Conservation (phyloP, 2,329 filamentous ascomycete species). For the Ophiostoma populinum region DNA sequence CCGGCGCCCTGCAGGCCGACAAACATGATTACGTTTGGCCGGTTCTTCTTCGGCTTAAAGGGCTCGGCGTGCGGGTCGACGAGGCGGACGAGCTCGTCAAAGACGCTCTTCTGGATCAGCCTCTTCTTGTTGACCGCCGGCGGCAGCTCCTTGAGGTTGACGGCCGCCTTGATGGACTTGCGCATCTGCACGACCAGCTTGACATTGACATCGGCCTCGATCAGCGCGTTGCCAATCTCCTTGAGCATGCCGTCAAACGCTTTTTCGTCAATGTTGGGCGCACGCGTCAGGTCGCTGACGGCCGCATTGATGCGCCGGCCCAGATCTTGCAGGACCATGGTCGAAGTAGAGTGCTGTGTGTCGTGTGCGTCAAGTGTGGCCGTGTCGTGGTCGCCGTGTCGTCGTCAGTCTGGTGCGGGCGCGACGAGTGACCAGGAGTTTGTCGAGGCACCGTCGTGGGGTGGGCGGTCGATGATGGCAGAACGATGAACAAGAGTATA, state of each 20-base stretch:
- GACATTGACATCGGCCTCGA: conserved; percentile 95
- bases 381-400: background rate
- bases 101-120: conserved; percentile 92
- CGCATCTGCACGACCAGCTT: conserved; percentile 79
- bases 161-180: conserved; percentile 75
- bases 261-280: conserved; percentile 93
- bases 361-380: background rate
- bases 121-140: conserved; percentile 95
- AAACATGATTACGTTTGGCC: conserved; percentile 97
- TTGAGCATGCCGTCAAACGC: conserved; percentile 97
- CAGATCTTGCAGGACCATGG: conserved; percentile 97
- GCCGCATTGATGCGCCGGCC: conserved; percentile 97
- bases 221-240: conserved; percentile 86
- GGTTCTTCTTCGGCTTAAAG: conserved; percentile 94
- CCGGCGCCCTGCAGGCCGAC: conserved; percentile 94
- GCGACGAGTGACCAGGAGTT: too few species aligned
- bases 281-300: conserved; percentile 80
- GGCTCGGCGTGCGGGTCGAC: conserved; percentile 91
- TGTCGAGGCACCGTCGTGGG: too few species aligned
- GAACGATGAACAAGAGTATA: too few species aligned
- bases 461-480: too few species aligned
- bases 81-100: conserved; percentile 87
- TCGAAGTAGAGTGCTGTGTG: too few species aligned
- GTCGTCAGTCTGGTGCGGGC: background rate
- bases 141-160: conserved; percentile 89